Evolutionary conservation across 108 stramenopile genomes (phyloP), one percentile per base, ranked within the genome.

Genomic region (Pinguiococcus pyrenoidosus): DNA sequence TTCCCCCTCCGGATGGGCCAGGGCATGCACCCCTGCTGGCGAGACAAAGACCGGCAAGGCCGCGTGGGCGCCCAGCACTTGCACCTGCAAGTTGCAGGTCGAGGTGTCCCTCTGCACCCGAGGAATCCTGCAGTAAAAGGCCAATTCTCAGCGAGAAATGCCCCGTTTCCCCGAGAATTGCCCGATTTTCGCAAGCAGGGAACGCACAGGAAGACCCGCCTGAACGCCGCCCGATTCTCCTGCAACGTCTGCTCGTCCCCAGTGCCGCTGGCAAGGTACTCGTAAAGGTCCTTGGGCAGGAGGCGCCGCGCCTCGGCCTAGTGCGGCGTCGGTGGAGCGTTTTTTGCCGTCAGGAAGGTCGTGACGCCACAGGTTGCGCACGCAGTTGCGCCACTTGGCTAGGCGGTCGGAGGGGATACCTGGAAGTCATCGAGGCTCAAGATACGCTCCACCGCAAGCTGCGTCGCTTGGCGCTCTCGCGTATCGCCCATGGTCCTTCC

Each of bases 181-280:
- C 51, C 52, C 44, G 53, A 51, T 28, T 53, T 51, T n/a, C 50
- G 36, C 50, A 50, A 44, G 37, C 52, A 29, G 13, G 44, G 49
- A 25, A 51, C 51, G 14, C 51, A 8, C 16, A 62, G 51, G 23
- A 62, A 52, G 2, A 52, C 26, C 29, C 60, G 51, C 45, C 53
- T 62, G 43, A 62, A 62, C 0, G 43, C 60, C 29, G 36, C 26
- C 5, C 51, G 51, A 30, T 62, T 62, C 51, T 62, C 60, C 51
- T 20, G 37, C 20, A 62, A 29, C 1, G 60, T 62, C 42, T 62
- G 60, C 45, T 62, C 60, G 26, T 62, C 60, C n/a, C 53, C 60
- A 17, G 43, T 62, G 30, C 60, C 60, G 4, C 44, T 46, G 18
- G 60, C 60, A 3, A 62, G 45, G 9, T 62, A 62, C 37, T 62